Evolutionary conservation across 106 monocot genomes (phyloP).

Genomic region (Dendrobium nobile): DNA sequence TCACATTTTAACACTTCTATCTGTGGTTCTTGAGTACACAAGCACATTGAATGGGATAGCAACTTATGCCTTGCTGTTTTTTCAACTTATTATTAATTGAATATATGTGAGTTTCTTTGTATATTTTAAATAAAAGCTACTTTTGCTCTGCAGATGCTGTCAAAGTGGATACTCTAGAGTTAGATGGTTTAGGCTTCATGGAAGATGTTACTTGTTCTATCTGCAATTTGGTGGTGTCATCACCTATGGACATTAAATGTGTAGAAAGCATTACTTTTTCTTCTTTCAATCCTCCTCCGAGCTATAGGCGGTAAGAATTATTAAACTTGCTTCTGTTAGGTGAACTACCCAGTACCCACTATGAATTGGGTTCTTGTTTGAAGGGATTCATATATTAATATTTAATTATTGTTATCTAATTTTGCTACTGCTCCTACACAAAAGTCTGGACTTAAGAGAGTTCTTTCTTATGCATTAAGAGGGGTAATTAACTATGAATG

Average conservation of each 20-base stretch:
- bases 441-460: background rate
- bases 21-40: background rate
- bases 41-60: background rate
- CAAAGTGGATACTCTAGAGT: constrained; percentile 56
- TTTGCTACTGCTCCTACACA: background rate
- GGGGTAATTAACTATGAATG: too few relatives aligned
- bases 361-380: background rate
- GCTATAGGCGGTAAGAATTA: constrained; percentile 67
- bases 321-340: background rate
- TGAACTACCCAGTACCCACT: background rate
- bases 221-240: constrained; percentile 37
- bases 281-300: constrained; percentile 96
- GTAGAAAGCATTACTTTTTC: constrained; percentile 79
- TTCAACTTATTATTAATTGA: background rate
- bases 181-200: constrained; percentile 78
- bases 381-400: background rate
- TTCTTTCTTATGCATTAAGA: too few relatives aligned
- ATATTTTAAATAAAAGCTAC: background rate
- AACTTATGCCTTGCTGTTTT: background rate
- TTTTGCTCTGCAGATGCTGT: constrained; percentile 1
- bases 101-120: background rate
- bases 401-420: background rate
- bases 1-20: background rate
- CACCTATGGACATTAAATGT: constrained; percentile 57
- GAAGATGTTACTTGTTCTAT: constrained; percentile 64